These are phyloP conservation scores for Colletotrichum sp. DNA, from an alignment of 2,329 filamentous ascomycete genomes.

Conservation along the genomic window DNA sequence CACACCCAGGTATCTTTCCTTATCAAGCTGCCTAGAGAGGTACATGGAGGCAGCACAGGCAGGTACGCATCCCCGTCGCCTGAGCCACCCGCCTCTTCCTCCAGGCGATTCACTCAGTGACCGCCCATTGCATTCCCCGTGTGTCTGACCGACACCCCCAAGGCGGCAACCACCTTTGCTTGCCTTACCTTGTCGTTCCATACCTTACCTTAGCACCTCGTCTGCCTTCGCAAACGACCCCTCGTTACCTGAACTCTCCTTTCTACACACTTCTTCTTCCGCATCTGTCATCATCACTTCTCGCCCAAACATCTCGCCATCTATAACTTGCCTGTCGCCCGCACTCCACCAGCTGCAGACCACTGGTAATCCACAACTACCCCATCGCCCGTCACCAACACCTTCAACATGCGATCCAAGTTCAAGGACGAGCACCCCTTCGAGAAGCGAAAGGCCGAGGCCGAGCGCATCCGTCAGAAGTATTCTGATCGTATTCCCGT, in stretches of 20 bases:
- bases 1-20: not conserved
- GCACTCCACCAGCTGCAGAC: slow-evolving; percentile 2
- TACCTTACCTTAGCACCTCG: not conserved
- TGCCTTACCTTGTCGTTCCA: not conserved
- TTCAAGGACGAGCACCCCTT: slow-evolving; percentile 99
- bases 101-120: slow-evolving; percentile 15
- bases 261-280: slow-evolving; percentile 20
- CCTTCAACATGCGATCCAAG: slow-evolving; percentile 89
- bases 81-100: slow-evolving; percentile 1
- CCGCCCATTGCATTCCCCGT: slow-evolving; percentile 21
- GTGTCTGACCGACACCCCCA: slow-evolving; percentile 18
- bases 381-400: slow-evolving; percentile 28
- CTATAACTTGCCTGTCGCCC: slow-evolving; percentile 14
- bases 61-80: not conserved
- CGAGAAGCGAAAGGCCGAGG: slow-evolving; percentile 99
- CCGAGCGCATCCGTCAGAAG: slow-evolving; percentile 98
- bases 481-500: slow-evolving; percentile 98
- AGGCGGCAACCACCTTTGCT: slow-evolving; percentile 21
- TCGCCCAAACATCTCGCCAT: slow-evolving; percentile 7
- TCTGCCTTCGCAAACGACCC: slow-evolving; percentile 22
- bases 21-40: not conserved
- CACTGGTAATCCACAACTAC: slow-evolving; percentile 20
- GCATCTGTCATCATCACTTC: slow-evolving; percentile 18
- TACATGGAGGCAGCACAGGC: not conserved
- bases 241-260: slow-evolving; percentile 18